Evolutionary conservation across 805 yeast species (phyloP), one percentile per base, ranked within the genome.

Genomic region (Candida stauntonica): DNA sequence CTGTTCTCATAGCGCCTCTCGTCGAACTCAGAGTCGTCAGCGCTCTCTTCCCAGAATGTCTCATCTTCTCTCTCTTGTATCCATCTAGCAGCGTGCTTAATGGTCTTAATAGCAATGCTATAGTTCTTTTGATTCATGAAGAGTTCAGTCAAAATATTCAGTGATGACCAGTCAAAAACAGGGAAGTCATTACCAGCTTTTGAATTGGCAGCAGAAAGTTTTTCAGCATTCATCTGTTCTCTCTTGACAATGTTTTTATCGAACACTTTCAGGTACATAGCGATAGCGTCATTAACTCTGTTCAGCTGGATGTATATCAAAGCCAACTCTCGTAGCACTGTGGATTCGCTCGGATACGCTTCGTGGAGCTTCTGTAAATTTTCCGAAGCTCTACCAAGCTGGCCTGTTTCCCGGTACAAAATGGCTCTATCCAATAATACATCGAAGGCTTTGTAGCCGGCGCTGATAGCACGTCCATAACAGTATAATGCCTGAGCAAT

Each of bases 11-110:
- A 60, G 45, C 94, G 64, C 54, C 94, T 70, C 17, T 68, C 74
- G 57, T 91, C 97, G 62, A 82, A 91, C 60, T 91, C 98, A 0
- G 85, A 64, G 58, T 91, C 98, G 46, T 79, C 80, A 13, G 63
- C 64, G 3, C 53, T 55, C 36, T 62, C 66, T 31, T 68, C 69
- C 74, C 74, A 69, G 45, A 68, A 69, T 0, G 55, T 51, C 47
- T 70, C 73, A n/a, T 42, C 64, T 29, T 70, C 77, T 46, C 99
- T 72, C 12, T 66, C 67, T 42, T 82, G 87, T 13, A 91, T 73
- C 93, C 95, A 88, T 45, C 99, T 67, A 0, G 95, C 76, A 9
- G 85, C 82, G 20, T 72, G 64, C 49, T 83, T 83, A 23, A 87
- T 72, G 1, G 79, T 68, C 39, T 71, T 73, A 14, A 87, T 72